These are phyloP conservation scores for Debaryomyces hansenii DNA, from an alignment of 805 yeast genomes.

Conservation along the genomic window DNA sequence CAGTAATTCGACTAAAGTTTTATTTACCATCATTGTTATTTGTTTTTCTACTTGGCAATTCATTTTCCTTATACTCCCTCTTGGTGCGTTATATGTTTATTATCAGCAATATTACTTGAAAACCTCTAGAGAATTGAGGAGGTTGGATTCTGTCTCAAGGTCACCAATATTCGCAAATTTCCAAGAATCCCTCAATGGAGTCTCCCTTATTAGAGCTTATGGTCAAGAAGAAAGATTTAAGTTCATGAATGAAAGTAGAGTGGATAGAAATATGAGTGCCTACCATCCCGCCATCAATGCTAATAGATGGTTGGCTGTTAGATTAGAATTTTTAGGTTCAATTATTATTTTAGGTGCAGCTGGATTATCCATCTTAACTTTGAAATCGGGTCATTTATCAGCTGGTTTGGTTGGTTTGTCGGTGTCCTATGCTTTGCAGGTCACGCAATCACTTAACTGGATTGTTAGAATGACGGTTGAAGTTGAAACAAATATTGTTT, in stretches of 20 bases:
- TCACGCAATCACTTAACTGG: constrained; percentile 94
- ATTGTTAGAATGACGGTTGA: constrained; percentile 98
- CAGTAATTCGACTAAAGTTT: constrained; percentile 57
- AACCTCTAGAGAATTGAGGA: constrained; percentile 78
- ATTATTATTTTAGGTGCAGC: constrained; percentile 85
- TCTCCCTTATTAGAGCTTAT: constrained; percentile 74
- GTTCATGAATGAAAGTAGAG: constrained; percentile 62
- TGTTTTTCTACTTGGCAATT: constrained; percentile 88
- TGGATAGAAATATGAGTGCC: constrained; percentile 89
- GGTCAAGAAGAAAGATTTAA: constrained; percentile 63
- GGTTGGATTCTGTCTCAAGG: constrained; percentile 76
- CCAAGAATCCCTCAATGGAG: constrained; percentile 79
- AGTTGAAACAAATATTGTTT: constrained; percentile 94
- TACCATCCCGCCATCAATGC: constrained; percentile 90
- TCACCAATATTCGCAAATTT: constrained; percentile 83
- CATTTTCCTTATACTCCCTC: constrained; percentile 68
- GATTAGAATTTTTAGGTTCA: constrained; percentile 90
- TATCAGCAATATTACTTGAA: constrained; percentile 76
- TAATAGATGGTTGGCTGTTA: constrained; percentile 95
- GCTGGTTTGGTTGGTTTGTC: constrained; percentile 95
- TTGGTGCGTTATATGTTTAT: constrained; percentile 60
- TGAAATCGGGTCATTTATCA: constrained; percentile 66
- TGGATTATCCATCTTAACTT: constrained; percentile 70
- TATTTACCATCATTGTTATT: constrained; percentile 77
- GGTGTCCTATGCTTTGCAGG: constrained; percentile 87